Conservation (phyloP, 2,329 filamentous ascomycete species). For the Davidsoniella eucalypti region DNA sequence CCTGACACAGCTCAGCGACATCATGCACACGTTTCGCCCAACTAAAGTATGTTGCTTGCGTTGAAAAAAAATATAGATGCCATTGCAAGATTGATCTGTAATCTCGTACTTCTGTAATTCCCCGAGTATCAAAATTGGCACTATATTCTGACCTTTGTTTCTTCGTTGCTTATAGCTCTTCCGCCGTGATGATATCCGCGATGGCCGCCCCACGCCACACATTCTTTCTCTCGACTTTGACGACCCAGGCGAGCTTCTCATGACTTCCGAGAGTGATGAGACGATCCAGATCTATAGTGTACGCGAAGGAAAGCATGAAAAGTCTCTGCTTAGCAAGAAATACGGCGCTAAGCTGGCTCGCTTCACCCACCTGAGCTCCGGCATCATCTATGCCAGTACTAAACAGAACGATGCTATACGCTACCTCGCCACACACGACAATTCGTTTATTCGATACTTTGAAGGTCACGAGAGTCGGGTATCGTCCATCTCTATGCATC, state of each 20-base stretch:
- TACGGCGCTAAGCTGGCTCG: slow-evolving; percentile 89
- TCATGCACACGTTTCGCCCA: slow-evolving; percentile 62
- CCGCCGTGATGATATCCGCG: slow-evolving; percentile 38
- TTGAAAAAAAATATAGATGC: not conserved
- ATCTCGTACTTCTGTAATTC: not conserved
- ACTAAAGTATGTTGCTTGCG: slow-evolving; percentile 44
- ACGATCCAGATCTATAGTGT: slow-evolving; percentile 93
- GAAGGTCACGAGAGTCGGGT: slow-evolving; percentile 75
- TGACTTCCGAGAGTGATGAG: slow-evolving; percentile 85
- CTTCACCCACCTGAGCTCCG: slow-evolving; percentile 82
- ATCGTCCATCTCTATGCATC: slow-evolving; percentile 69
- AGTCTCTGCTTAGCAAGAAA: slow-evolving; percentile 84
- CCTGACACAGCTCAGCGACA: slow-evolving; percentile 56
- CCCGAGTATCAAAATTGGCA: not conserved
- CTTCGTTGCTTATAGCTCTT: slow-evolving; percentile 32
- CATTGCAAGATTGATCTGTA: not conserved
- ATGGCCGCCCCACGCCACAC: slow-evolving; percentile 36
- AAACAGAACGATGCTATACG: slow-evolving; percentile 81
- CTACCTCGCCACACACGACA: slow-evolving; percentile 85
- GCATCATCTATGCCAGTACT: slow-evolving; percentile 89
- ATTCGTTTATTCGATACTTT: slow-evolving; percentile 93
- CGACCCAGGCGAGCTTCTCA: slow-evolving; percentile 80
- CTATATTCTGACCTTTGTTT: not conserved
- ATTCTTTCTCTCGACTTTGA: slow-evolving; percentile 93
- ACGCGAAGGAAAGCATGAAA: slow-evolving; percentile 75